phyloP scores from a whole-genome alignment of 1,284 basidiomycete genomes.

The Pholiota adiposa region DNA sequence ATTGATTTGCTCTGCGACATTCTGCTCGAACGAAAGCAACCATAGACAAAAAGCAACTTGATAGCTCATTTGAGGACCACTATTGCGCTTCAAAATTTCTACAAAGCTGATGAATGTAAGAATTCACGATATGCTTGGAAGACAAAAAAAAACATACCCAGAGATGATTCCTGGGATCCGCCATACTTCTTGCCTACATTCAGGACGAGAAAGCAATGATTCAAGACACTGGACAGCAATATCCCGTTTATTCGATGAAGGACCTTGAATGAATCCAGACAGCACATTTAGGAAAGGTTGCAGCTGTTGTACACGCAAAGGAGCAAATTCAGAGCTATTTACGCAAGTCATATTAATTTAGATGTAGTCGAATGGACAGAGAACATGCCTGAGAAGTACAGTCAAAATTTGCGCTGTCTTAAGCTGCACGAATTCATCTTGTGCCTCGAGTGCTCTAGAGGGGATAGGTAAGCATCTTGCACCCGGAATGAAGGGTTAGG shows the following conservation, averaged over 20 bases:
- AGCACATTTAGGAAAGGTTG: conserved; percentile 72
- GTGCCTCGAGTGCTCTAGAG: conserved; percentile 76
- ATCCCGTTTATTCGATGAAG: conserved; percentile 77
- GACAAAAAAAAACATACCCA: conserved; percentile 49
- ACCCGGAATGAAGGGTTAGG: conserved; percentile 3
- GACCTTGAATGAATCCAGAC: conserved; percentile 65
- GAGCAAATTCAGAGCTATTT: conserved; percentile 56
- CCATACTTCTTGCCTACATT: conserved; percentile 80
- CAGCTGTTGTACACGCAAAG: conserved; percentile 60
- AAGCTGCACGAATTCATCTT: conserved; percentile 93
- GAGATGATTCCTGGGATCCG: conserved; percentile 64
- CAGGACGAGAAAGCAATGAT: conserved; percentile 80
- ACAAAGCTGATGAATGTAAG: conserved; percentile 57
- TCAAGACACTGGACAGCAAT: conserved; percentile 91
- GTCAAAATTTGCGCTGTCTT: conserved; percentile 91
- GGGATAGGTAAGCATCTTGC: neutral
- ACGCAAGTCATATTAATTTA: conserved; percentile 8
- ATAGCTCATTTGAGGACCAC: conserved; percentile 93
- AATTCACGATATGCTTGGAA: neutral
- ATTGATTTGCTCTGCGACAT: conserved; percentile 86
- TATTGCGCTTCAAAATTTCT: conserved; percentile 76
- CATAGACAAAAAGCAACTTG: conserved; percentile 93
- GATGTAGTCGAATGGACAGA: neutral
- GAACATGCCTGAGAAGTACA: conserved; percentile 67
- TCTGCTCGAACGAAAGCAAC: conserved; percentile 90